These are phyloP conservation scores for Colletotrichum chrysophilum DNA, from an alignment of 2,329 filamentous ascomycete genomes.

Conservation along the genomic window DNA sequence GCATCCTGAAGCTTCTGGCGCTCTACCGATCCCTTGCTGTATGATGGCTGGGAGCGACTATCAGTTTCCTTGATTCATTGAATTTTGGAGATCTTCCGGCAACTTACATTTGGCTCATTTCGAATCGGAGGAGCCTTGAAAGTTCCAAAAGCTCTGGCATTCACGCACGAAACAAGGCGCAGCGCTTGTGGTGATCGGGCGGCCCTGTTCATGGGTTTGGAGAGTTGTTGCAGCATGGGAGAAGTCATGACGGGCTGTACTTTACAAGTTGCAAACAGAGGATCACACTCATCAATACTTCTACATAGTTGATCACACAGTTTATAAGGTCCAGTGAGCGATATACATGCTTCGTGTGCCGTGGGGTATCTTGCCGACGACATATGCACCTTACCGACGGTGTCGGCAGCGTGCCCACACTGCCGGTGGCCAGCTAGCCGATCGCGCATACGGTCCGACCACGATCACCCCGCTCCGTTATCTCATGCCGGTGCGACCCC, in stretches of 20 bases:
- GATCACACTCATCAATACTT: fast-evolving
- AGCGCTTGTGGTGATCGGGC: background rate
- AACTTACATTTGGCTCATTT: slow-evolving; percentile 92
- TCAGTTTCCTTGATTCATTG: slow-evolving; percentile 24
- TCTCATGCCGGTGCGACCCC: background rate
- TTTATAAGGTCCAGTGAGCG: background rate
- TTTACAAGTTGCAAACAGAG: background rate
- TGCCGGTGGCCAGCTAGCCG: background rate
- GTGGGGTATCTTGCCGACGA: background rate
- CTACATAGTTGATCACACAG: too few species aligned
- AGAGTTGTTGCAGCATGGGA: background rate
- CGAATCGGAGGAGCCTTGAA: slow-evolving; percentile 87
- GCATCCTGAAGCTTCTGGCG: background rate
- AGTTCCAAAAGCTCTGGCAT: slow-evolving; percentile 61
- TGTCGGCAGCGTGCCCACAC: background rate
- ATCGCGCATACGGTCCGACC: background rate
- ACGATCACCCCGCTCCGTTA: background rate
- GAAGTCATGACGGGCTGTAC: background rate
- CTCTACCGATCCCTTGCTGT: background rate
- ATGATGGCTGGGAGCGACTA: background rate
- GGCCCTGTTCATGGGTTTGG: background rate
- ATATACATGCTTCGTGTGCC: fast-evolving
- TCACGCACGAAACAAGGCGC: background rate
- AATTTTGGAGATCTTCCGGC: background rate
- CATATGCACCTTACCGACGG: background rate